These are phyloP conservation scores for Ophiocordyceps sinensis DNA, from an alignment of 2,329 filamentous ascomycete genomes.

Conservation along the genomic window DNA sequence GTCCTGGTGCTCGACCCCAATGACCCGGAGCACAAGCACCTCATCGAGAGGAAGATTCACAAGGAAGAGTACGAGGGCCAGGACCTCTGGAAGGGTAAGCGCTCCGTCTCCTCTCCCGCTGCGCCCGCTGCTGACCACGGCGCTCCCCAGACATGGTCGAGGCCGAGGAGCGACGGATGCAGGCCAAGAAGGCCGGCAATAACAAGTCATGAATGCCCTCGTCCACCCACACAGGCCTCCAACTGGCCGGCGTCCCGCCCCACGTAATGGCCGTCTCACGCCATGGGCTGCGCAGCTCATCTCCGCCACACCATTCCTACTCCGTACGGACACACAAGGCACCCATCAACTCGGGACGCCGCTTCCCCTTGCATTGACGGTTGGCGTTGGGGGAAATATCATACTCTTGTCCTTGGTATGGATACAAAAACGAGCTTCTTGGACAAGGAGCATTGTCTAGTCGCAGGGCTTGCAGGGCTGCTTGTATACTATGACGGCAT, in stretches of 20 bases:
- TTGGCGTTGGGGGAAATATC: no score
- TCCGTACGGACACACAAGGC: no score
- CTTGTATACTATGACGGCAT: no score
- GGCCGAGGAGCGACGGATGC: constrained; percentile 53
- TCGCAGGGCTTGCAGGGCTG: no score
- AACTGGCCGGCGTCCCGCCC: not conserved
- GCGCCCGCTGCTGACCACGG: not conserved
- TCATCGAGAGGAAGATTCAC: constrained; percentile 78
- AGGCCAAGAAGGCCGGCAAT: constrained; percentile 20
- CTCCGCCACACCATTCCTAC: not conserved
- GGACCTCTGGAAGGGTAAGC: constrained; percentile 83
- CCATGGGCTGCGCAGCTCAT: not conserved
- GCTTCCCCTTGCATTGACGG: no score
- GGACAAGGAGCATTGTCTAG: no score
- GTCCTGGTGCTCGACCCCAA: constrained; percentile 66
- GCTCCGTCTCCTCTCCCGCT: no score
- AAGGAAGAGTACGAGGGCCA: constrained; percentile 78
- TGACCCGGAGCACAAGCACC: constrained; percentile 67
- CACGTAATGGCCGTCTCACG: not conserved
- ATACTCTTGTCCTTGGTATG: no score
- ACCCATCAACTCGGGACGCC: no score
- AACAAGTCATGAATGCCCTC: constrained; percentile 6
- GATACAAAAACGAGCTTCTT: no score
- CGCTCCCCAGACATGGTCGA: constrained; percentile 57
- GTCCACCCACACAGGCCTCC: no score